Evolutionary conservation across 176 grass and related monocot genomes (phyloP), one percentile per base, ranked within the genome.

Genomic region (Rhynchospora breviuscula): DNA sequence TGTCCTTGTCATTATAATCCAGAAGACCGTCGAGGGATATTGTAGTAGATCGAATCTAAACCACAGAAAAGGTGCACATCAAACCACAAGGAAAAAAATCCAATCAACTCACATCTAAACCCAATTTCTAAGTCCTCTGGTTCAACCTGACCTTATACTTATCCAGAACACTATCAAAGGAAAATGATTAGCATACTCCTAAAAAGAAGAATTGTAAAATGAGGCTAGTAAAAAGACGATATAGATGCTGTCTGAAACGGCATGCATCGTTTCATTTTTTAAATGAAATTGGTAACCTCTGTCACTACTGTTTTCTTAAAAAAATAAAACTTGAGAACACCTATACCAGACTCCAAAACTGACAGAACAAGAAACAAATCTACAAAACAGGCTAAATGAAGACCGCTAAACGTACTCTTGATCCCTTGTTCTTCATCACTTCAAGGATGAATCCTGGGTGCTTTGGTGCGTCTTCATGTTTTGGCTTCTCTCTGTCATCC

Each of bases 1-100:
- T 87, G 88, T 96, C 97, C 77, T 96, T 99, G 83, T 89, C 81
- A 14, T 89, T 99, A 90, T 99, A 99, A 79, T 96, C 97, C 56
- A 99, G 78, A 67, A 99, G 93, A 9, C 93, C 97, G 87, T 92
- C 90, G 80, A 99, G 90, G 31, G 97, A 99, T 79, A 99, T 88
- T 46, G 91, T 83, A 74, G 88, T 68, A 45, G 91, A 96, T 19
- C 97, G 89, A 68, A 99, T 69, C 97, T 99, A 86, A 64, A 95
- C 54, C 35, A 25, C 48, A 71, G 84, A 67, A 64, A 75, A 10
- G 63, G 70, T 31, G 25, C 25, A 56, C 7, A 31, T 29, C 53
- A 29, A 22, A 54, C 18, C 29, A 56, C 8, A 56, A 31, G 21
- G 17, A 40, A 69, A 79, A 78, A 88, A 65, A 59, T 66, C 7